Percentiles rank a stretch among this genome's conserved stretches.
Conservation (phyloP, 352 stramenopile genomes). For the Blastocystis sp. region DNA sequence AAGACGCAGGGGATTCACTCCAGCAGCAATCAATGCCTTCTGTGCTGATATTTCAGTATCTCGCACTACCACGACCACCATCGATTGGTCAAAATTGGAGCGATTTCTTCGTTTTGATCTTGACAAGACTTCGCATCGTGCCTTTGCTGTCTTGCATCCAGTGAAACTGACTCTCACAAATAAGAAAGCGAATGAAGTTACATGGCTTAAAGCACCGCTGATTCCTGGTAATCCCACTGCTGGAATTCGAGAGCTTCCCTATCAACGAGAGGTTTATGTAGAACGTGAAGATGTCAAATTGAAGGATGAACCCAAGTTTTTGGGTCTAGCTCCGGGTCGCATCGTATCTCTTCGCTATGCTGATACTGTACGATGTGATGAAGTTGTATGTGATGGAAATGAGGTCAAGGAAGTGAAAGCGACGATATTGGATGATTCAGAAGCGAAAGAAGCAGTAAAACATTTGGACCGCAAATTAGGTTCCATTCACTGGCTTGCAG, state of each 20-base stretch:
- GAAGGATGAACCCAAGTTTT: constrained; percentile 76
- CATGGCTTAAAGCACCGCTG: constrained; percentile 44
- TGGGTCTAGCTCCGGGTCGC: constrained; percentile 85
- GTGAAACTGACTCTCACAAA: constrained; percentile 76
- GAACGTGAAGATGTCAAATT: constrained; percentile 63
- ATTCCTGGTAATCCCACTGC: constrained; percentile 64
- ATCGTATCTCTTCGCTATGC: constrained; percentile 90
- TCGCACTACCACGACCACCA: constrained; percentile 72
- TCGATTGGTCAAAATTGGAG: constrained; percentile 73
- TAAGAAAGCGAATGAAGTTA: constrained; percentile 21
- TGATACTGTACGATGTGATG: constrained; percentile 82
- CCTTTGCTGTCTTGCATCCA: constrained; percentile 76
- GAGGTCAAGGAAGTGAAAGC: constrained; percentile 73
- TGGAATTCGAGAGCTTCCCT: constrained; percentile 51
- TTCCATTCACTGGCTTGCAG: constrained; percentile 85
- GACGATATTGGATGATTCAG: constrained; percentile 66
- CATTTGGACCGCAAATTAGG: constrained; percentile 79
- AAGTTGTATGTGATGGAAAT: constrained; percentile 81
- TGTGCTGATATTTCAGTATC: constrained; percentile 80
- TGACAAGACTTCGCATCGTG: constrained; percentile 69
- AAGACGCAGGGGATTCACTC: constrained; percentile 76
- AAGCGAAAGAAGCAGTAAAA: constrained; percentile 71
- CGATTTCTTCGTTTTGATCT: constrained; percentile 72
- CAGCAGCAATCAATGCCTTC: constrained; percentile 81
- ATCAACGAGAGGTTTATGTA: constrained; percentile 62